A percentile compares a stretch with the other conserved stretches of the same genome.
Evolutionary conservation across 805 yeast species (phyloP).

Genomic region (Clavispora fructus): DNA sequence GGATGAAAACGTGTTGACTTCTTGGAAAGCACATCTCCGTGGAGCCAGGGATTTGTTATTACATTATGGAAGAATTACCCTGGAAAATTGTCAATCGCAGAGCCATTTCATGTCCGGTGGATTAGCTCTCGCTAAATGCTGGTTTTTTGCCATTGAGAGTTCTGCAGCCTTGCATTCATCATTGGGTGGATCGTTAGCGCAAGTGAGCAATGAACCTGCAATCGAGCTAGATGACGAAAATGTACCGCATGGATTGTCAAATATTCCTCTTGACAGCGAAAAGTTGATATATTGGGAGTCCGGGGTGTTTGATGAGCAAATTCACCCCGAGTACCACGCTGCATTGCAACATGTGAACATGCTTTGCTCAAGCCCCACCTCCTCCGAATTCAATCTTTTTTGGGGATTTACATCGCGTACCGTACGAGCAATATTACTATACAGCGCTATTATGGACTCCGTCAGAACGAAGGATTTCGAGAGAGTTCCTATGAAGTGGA

Average conservation of each 20-base stretch:
- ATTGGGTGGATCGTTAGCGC: slow-evolving; percentile 12
- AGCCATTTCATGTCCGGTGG: slow-evolving; percentile 15
- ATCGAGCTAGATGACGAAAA: background rate
- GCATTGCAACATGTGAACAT: slow-evolving; percentile 26
- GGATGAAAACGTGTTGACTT: slow-evolving; percentile 7
- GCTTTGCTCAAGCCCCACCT: slow-evolving; percentile 12
- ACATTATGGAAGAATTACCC: slow-evolving; percentile 12
- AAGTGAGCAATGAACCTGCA: background rate
- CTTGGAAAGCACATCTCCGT: slow-evolving; percentile 21
- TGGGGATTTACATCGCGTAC: slow-evolving; percentile 27
- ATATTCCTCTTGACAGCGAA: slow-evolving; percentile 2
- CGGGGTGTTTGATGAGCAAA: slow-evolving; percentile 22
- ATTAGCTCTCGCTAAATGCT: slow-evolving; percentile 21
- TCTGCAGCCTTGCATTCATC: slow-evolving; percentile 16
- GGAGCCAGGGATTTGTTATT: slow-evolving; percentile 23
- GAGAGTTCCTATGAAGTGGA: slow-evolving; percentile 16
- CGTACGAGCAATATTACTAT: slow-evolving; percentile 23
- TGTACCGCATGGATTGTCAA: slow-evolving; percentile 1
- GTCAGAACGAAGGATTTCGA: slow-evolving; percentile 13
- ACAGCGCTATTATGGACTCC: slow-evolving; percentile 19
- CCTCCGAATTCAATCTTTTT: slow-evolving; percentile 25
- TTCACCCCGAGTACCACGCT: slow-evolving; percentile 27
- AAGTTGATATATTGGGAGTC: slow-evolving; percentile 22
- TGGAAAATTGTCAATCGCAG: slow-evolving; percentile 2
- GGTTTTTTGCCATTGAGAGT: slow-evolving; percentile 25